Evolutionary conservation across 331 rosid species (phyloP).

Genomic region (Quercus phellos): DNA sequence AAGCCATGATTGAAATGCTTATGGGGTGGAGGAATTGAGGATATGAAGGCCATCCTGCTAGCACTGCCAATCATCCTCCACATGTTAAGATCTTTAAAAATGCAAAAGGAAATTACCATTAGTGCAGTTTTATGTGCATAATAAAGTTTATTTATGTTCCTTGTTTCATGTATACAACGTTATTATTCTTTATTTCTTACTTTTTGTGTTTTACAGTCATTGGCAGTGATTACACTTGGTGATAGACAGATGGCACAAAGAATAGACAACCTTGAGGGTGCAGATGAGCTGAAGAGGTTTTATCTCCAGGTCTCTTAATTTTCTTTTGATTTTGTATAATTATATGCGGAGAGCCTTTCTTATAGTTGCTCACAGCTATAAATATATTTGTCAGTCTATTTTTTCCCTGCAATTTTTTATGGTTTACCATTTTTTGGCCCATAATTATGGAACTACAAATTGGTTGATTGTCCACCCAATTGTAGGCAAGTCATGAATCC

Average conservation of each 20-base stretch:
- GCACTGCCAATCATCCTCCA: too few species aligned
- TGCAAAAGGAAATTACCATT: neutral
- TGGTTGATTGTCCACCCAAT: neutral
- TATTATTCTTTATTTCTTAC: neutral
- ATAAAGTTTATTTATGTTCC: constrained; percentile 1
- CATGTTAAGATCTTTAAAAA: too few species aligned
- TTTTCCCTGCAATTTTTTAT: neutral
- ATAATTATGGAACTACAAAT: neutral
- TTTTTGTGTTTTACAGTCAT: constrained; percentile 53
- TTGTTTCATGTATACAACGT: neutral
- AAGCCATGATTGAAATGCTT: too few species aligned
- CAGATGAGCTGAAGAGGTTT: constrained; percentile 79
- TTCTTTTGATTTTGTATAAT: constrained; percentile 4
- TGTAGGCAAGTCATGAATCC: neutral
- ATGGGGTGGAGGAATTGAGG: too few species aligned
- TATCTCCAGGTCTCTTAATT: constrained; percentile 79
- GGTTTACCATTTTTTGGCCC: neutral
- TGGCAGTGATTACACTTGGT: constrained; percentile 91
- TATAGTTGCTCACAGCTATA: neutral
- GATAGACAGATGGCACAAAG: constrained; percentile 96
- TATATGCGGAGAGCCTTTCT: constrained; percentile 1
- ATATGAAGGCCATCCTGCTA: too few species aligned
- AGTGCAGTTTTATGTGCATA: constrained; percentile 20
- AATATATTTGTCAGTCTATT: neutral
- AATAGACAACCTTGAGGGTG: constrained; percentile 76